Evolutionary conservation across 1,284 basidiomycete genomes (phyloP).

Genomic region (Cutaneotrichosporon sp.): DNA sequence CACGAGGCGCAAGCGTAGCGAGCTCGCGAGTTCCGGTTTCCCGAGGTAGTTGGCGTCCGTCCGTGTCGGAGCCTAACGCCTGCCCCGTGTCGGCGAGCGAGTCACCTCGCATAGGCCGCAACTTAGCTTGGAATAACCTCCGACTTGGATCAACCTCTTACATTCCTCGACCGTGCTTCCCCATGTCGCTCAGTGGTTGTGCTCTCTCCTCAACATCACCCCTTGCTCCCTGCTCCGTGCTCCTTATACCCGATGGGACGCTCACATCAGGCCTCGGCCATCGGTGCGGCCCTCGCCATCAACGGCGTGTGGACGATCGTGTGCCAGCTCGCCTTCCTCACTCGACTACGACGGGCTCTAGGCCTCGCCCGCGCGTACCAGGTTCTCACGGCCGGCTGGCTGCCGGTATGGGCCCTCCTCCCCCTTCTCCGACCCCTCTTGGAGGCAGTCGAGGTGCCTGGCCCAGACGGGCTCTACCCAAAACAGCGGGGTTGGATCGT

Average conservation of each 20-base stretch:
- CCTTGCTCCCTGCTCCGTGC: no score
- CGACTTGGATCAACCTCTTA: no score
- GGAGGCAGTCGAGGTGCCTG: slow-evolving; percentile 32
- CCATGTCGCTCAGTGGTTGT: no score
- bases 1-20: neutral
- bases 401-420: slow-evolving; percentile 41
- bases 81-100: no score
- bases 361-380: slow-evolving; percentile 43
- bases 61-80: no score
- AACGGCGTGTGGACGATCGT: slow-evolving; percentile 49
- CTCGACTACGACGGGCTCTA: slow-evolving; percentile 38
- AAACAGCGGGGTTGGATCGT: slow-evolving; percentile 35
- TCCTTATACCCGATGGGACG: neutral
- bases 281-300: slow-evolving; percentile 46
- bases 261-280: slow-evolving; percentile 35
- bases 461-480: slow-evolving; percentile 24
- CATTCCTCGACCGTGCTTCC: no score
- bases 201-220: no score
- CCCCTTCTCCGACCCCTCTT: slow-evolving; percentile 41
- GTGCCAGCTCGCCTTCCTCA: slow-evolving; percentile 46
- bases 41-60: no score
- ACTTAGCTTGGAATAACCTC: no score
- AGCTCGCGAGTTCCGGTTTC: no score
- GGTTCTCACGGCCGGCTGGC: slow-evolving; percentile 41
- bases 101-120: no score